A percentile compares a stretch with the other conserved stretches of the same genome.
Conservation (phyloP, 2,329 filamentous ascomycete species). For the Ophiosphaerella herpotricha region DNA sequence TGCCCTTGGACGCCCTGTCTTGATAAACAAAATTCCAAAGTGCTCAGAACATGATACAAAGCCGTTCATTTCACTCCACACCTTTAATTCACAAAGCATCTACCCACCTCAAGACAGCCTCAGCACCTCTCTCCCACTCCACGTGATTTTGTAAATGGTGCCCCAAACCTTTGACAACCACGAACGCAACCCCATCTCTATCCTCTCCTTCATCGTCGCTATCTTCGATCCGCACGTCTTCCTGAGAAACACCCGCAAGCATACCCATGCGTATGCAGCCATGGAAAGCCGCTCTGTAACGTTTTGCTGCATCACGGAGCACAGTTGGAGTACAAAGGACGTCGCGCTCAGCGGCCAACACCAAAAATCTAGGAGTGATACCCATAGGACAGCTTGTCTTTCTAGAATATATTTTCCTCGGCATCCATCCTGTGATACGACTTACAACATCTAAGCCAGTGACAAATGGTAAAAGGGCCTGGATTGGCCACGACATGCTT, state of each 20-base stretch:
- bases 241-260: conserved; percentile 29
- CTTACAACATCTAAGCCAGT: conserved; percentile 48
- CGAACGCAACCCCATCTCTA: conserved; percentile 47
- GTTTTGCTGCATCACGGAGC: conserved; percentile 44
- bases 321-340: conserved; percentile 34
- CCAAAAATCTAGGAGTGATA: conserved; percentile 18
- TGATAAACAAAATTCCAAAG: too few species aligned
- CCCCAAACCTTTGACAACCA: conserved; percentile 51
- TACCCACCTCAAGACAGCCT: conserved; percentile 52
- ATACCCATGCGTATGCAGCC: conserved; percentile 37
- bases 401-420: conserved; percentile 28
- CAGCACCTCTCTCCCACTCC: conserved; percentile 54
- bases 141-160: conserved; percentile 62
- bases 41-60: too few species aligned
- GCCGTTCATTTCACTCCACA: too few species aligned
- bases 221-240: conserved; percentile 3
- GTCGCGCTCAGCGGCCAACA: conserved; percentile 32
- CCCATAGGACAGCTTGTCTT: neutral
- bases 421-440: conserved; percentile 43
- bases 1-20: too few species aligned
- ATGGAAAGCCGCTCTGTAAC: conserved; percentile 44
- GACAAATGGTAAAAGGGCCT: conserved; percentile 54
- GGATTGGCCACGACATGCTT: conserved; percentile 58
- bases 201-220: conserved; percentile 17
- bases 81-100: conserved; percentile 9